Evolutionary conservation across 2,329 filamentous ascomycete species (phyloP), one percentile per base, ranked within the genome.

Genomic region (Microdochium trichocladiopsis): DNA sequence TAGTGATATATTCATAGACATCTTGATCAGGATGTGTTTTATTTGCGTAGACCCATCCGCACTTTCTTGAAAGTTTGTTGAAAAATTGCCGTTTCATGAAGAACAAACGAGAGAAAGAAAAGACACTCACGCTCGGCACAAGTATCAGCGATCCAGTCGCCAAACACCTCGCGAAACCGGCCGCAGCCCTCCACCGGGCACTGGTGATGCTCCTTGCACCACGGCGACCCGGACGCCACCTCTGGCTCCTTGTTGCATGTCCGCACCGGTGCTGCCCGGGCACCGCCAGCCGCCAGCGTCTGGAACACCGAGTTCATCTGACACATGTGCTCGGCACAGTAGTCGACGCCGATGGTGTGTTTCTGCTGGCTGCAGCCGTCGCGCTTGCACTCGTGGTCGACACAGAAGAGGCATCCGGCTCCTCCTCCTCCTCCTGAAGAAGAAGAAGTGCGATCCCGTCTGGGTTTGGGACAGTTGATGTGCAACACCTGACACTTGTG

Each of bases 381-480:
- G 2, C 50, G 51, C 11, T 52, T 52, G 55, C 61, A 63, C 54
- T 58, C 58, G 51, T 63, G 61, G 49, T 54, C 54, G n/a, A 47
- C 23, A 56, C 61, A 63, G 53, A 58, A 66, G 21, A 63, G 51
- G 21, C 60, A 54, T 18, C 52, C 56, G 9, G n/a, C n/a, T n/a
- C n/a, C n/a, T n/a, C n/a, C n/a, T n/a, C n/a, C n/a, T n/a, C n/a
- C n/a, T n/a, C n/a, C n/a, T n/a, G n/a, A n/a, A n/a, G n/a, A n/a
- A n/a, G n/a, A n/a, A n/a, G 10, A 9, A 10, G 41, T 18, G n/a
- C 41, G 41, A 18, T 18, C 22, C 2, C 41, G 41, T 12, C 56
- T 56, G 11, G 58, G 52, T 22, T 56, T 48, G 18, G 41, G 33
- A 51, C 59, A 61, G 18, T 45, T 22, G 1, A 47, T 47, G 51